phyloP scores from a whole-genome alignment of 495 filamentous ascomycete species.

The Aspergillus funiculosus region DNA sequence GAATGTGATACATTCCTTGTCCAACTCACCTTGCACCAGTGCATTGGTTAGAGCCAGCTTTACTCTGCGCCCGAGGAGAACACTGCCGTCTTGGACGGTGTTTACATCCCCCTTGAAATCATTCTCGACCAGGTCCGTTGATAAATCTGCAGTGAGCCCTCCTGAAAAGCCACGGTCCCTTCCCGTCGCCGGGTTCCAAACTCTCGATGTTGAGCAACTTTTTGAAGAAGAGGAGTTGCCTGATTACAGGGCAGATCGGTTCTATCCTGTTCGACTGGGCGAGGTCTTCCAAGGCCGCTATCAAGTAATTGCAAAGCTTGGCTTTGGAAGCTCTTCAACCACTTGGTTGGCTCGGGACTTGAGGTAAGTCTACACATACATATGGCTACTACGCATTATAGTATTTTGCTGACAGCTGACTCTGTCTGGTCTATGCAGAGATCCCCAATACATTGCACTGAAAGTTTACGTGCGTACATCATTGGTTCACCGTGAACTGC shows the following conservation, averaged over 20 bases:
- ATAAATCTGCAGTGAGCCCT: no score
- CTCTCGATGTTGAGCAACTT: conserved; percentile 12
- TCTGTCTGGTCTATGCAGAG: conserved; percentile 20
- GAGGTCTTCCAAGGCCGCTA: conserved; percentile 44
- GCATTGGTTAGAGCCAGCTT: no score
- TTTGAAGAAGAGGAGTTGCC: conserved; percentile 42
- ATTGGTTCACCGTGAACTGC: conserved; percentile 30
- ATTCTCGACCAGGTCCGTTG: no score
- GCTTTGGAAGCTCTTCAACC: conserved; percentile 47
- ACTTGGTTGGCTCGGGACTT: conserved; percentile 48
- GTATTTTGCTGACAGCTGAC: conserved; percentile 1
- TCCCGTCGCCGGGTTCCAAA: no score
- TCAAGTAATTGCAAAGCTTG: conserved; percentile 50
- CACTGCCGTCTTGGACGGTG: no score
- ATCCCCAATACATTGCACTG: conserved; percentile 33
- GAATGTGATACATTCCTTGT: no score
- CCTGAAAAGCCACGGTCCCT: no score
- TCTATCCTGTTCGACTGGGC: conserved; percentile 47
- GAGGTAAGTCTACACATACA: conserved; percentile 19
- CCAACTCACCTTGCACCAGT: no score
- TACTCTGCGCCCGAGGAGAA: no score
- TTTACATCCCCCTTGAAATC: no score
- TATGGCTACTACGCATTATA: background rate
- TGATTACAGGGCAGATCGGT: conserved; percentile 37
- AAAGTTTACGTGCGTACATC: conserved; percentile 33